phyloP scores from a whole-genome alignment of 2,329 filamentous ascomycete genomes.

The Leptographium flavum region DNA sequence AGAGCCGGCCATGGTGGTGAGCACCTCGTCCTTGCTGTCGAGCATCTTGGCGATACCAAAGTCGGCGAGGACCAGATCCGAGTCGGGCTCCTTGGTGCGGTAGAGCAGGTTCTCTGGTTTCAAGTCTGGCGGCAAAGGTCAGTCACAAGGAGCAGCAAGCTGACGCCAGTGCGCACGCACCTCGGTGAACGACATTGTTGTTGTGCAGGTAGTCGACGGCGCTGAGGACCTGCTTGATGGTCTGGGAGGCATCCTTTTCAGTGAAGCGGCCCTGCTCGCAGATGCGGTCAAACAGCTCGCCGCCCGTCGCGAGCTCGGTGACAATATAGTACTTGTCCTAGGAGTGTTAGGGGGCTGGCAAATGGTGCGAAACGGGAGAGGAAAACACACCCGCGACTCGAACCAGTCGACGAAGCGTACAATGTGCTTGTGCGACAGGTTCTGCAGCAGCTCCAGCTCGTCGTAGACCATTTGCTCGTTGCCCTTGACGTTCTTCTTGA shows the following conservation, averaged over 20 bases:
- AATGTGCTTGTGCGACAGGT: slow-evolving; percentile 84
- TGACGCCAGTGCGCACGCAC: slow-evolving; percentile 28
- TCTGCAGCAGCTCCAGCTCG: slow-evolving; percentile 85
- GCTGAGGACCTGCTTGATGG: slow-evolving; percentile 83
- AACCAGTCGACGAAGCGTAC: slow-evolving; percentile 98
- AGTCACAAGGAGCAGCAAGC: slow-evolving; percentile 5
- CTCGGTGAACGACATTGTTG: slow-evolving; percentile 92
- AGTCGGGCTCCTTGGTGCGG: slow-evolving; percentile 61
- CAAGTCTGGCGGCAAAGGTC: slow-evolving; percentile 47
- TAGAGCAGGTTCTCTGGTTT: slow-evolving; percentile 98
- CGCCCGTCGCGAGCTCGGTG: slow-evolving; percentile 87
- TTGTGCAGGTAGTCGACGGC: slow-evolving; percentile 90
- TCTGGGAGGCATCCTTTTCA: slow-evolving; percentile 92
- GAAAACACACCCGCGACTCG: slow-evolving; percentile 80
- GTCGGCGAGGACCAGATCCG: slow-evolving; percentile 83
- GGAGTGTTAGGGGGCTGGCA: too few relatives aligned
- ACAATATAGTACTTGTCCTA: slow-evolving; percentile 99
- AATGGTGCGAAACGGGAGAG: not conserved
- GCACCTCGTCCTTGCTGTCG: slow-evolving; percentile 74
- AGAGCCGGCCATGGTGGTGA: slow-evolving; percentile 96
- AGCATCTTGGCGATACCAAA: slow-evolving; percentile 99
- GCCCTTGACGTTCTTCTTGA: slow-evolving; percentile 98
- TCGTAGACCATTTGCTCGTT: slow-evolving; percentile 99
- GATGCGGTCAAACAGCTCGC: slow-evolving; percentile 94
- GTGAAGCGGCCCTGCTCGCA: slow-evolving; percentile 98